Conservation (phyloP, 1,284 basidiomycete species). For the Naganishia albida region DNA sequence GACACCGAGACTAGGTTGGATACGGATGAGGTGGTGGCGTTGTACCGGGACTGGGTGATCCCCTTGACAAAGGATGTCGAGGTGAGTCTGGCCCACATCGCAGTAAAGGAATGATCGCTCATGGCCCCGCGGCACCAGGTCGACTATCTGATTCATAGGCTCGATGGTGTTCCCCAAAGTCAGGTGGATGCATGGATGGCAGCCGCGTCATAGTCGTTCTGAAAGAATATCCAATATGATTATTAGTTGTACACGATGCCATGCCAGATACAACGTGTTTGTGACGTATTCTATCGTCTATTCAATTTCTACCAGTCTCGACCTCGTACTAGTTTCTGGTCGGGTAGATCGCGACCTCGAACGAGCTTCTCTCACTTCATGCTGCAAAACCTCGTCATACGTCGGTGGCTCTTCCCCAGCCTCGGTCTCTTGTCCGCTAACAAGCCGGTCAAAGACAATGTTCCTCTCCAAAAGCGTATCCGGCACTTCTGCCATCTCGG, state of each 20-base stretch:
- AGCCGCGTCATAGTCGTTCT: not conserved
- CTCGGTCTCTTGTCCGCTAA: constrained; percentile 65
- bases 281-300: constrained; percentile 17
- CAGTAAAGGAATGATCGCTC: not conserved
- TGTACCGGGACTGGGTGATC: constrained; percentile 94
- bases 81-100: constrained; percentile 59
- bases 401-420: constrained; percentile 66
- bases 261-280: constrained; percentile 17
- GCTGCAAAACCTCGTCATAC: constrained; percentile 58
- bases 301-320: constrained; percentile 11
- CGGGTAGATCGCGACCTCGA: constrained; percentile 18
- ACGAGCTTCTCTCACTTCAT: constrained; percentile 22
- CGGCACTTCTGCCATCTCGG: constrained; percentile 36
- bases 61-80: constrained; percentile 97
- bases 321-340: constrained; percentile 15
- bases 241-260: constrained; percentile 1
- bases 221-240: not conserved
- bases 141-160: constrained; percentile 80
- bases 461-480: constrained; percentile 53
- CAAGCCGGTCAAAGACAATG: constrained; percentile 58
- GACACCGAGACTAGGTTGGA: constrained; percentile 61
- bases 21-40: constrained; percentile 83
- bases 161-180: constrained; percentile 75
- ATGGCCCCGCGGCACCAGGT: constrained; percentile 61
- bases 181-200: constrained; percentile 70